Evolutionary conservation across 257 asterid genomes (phyloP), one percentile per base, ranked within the genome.

Genomic region (Forsythia suspensa): DNA sequence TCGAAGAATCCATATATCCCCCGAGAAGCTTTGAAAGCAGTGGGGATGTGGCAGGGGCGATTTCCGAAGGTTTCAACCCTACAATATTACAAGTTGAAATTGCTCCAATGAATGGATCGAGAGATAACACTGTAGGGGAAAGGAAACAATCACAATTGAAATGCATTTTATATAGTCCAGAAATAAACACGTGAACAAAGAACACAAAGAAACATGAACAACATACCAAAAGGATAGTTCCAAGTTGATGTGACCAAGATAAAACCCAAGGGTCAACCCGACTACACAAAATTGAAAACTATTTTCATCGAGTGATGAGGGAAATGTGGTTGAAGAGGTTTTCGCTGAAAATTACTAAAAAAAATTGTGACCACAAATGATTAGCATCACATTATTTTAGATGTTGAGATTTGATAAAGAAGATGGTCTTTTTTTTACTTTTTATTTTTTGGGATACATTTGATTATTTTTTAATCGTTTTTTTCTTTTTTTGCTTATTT

Each of bases 151-250:
- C 18, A 63, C 39, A 63, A 11, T 29, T 10, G 18, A 63, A 63
- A 21, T 0, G 9, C 6, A 3, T 61, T 61, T 3, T n/a, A 6
- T 20, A 29, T 61, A 3, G 10, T 63, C 40, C 34, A 6, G 11
- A 6, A 16, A 36, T 24, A 9, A 55, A 70, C 20, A 24, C n/a
- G 70, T 24, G 79, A 65, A 55, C 65, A 55, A 51, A 59, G 76
- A 65, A 37, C 7, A 63, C 42, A 4, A 70, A 71, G 71, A 69
- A 65, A 57, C 18, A 37, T 80, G 68, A 77, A 24, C 18, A 48
- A 90, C 99, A 24, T 90, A 95, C 99, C 37, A 76, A 93, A 86
- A 20, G 99, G 99, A 85, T 92, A 95, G 77, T 95, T 95, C 99
- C 99, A 95, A 51, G 99, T 85, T 55, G 98, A 91, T 86, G 93